phyloP scores from a whole-genome alignment of 768 basidiomycete species.

The Trametopsis cervina region DNA sequence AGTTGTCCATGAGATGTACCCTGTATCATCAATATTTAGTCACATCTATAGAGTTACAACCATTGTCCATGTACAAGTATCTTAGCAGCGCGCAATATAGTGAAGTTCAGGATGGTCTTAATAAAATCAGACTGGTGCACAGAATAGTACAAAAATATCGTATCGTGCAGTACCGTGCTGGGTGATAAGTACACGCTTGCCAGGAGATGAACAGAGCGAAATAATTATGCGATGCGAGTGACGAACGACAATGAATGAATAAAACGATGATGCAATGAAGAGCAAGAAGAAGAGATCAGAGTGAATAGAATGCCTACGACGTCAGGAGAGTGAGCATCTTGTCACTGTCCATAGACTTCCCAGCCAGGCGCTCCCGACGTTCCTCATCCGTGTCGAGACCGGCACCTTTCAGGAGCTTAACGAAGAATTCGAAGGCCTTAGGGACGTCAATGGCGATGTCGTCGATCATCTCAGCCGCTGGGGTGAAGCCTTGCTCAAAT shows the following conservation, averaged over 20 bases:
- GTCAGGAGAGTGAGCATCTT: conserved; percentile 37
- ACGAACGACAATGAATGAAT: neutral
- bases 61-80: neutral
- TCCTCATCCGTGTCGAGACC: conserved; percentile 53
- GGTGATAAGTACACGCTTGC: conserved; percentile 15
- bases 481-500: conserved; percentile 71
- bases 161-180: conserved; percentile 19
- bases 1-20: neutral
- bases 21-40: neutral
- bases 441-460: conserved; percentile 90
- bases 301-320: conserved; percentile 3
- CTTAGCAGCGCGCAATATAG: neutral
- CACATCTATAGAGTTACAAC: neutral
- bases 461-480: conserved; percentile 71
- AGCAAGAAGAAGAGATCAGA: conserved; percentile 6
- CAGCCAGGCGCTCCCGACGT: conserved; percentile 45
- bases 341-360: conserved; percentile 55
- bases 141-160: neutral
- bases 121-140: neutral
- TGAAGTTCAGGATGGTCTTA: neutral
- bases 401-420: conserved; percentile 65
- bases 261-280: conserved; percentile 1
- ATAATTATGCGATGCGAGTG: neutral
- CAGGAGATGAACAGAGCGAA: neutral
- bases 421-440: conserved; percentile 72